Conservation (phyloP, 2,329 filamentous ascomycete genomes). For the Ustulina deusta region DNA sequence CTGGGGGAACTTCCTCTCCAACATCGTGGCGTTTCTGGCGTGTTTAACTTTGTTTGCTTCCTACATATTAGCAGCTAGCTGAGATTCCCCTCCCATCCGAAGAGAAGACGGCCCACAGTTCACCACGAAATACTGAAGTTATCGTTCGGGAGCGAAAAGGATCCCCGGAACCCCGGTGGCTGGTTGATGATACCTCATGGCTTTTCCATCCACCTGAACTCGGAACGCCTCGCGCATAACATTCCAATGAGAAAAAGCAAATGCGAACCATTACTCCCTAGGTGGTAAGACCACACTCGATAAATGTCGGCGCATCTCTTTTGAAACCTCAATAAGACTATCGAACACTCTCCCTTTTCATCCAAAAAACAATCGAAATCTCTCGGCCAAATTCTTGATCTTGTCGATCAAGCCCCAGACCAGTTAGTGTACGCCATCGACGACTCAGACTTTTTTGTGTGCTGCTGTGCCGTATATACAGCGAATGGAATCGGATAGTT, state of each 20-base stretch:
- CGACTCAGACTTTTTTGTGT: conserved; percentile 5
- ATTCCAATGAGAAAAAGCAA: conserved; percentile 35
- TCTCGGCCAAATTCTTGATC: conserved; percentile 31
- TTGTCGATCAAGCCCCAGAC: conserved; percentile 24
- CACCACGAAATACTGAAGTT: conserved; percentile 19
- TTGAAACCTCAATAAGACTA: conserved; percentile 30
- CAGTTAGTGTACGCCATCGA: conserved; percentile 1
- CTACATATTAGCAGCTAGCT: conserved; percentile 21
- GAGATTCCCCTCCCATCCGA: conserved; percentile 26
- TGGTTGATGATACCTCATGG: conserved; percentile 24
- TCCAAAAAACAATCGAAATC: conserved; percentile 19
- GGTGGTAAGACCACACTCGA: conserved; percentile 9
- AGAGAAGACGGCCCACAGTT: conserved; percentile 16
- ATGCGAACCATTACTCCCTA: conserved; percentile 18
- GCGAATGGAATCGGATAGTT: background rate
- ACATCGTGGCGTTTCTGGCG: conserved; percentile 30
- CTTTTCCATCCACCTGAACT: conserved; percentile 14
- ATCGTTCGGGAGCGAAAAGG: background rate
- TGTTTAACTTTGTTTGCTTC: conserved; percentile 13
- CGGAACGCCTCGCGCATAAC: conserved; percentile 27
- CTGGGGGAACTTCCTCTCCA: conserved; percentile 25
- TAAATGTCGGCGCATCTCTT: conserved; percentile 27
- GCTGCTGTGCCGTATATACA: conserved; percentile 23
- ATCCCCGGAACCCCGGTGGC: conserved; percentile 8
- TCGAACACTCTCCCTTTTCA: conserved; percentile 21